Evolutionary conservation across 805 yeast species (phyloP).

Genomic region (Jamesozyma spencerorum): DNA sequence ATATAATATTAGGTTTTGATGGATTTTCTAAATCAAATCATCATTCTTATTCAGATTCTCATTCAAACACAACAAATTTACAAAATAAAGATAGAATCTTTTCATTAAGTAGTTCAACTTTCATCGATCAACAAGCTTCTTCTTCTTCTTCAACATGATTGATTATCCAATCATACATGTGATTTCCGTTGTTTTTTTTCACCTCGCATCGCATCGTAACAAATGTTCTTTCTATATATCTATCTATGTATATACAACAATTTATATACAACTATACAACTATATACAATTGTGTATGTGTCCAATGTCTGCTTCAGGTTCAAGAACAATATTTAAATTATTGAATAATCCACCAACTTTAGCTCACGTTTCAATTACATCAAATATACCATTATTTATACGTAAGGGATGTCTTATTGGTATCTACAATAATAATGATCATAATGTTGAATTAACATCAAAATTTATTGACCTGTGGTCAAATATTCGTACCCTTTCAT

Average conservation of each 20-base stretch:
- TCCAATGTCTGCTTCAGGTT: conserved; percentile 3
- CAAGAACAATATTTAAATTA: conserved; percentile 3
- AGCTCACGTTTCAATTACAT: conserved; percentile 3
- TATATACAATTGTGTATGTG: too few relatives aligned
- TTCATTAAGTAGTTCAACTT: conserved; percentile 64
- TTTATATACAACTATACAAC: too few relatives aligned
- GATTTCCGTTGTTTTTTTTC: too few relatives aligned
- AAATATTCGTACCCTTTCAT: conserved; percentile 14
- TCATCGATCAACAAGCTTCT: conserved; percentile 54
- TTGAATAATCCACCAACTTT: conserved; percentile 8
- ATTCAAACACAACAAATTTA: conserved; percentile 10
- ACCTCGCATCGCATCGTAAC: not conserved
- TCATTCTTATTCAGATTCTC: conserved; percentile 19
- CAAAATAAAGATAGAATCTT: conserved; percentile 61
- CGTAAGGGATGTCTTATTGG: conserved; percentile 24
- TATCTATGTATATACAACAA: too few relatives aligned
- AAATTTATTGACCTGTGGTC: conserved; percentile 18
- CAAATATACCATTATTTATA: conserved; percentile 13
- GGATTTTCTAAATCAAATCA: conserved; percentile 47
- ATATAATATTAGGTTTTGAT: conserved; percentile 87
- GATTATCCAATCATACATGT: not conserved
- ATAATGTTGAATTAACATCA: conserved; percentile 9
- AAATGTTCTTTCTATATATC: too few relatives aligned
- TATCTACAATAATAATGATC: conserved; percentile 10
- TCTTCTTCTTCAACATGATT: too few relatives aligned